Evolutionary conservation across 1,284 basidiomycete species (phyloP).

Genomic region (Rhodotorula sp.): DNA sequence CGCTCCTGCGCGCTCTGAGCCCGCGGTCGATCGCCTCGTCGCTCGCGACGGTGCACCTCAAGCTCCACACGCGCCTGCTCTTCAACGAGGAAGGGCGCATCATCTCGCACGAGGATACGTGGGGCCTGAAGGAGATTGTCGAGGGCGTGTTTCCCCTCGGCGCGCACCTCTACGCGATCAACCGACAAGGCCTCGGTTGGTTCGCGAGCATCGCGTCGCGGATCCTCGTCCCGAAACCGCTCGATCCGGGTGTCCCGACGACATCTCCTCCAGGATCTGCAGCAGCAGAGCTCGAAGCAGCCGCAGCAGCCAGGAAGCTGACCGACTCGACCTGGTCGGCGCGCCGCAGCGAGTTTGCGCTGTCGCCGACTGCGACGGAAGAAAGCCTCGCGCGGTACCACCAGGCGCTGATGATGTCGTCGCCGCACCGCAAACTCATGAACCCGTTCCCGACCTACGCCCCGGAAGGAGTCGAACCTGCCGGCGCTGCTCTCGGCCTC

Average conservation of each 20-base stretch:
- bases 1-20: conserved; percentile 18
- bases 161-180: conserved; percentile 30
- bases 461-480: neutral
- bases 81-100: conserved; percentile 39
- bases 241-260: neutral
- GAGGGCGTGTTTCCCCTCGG: conserved; percentile 39
- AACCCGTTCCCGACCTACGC: neutral
- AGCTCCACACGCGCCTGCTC: conserved; percentile 34
- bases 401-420: conserved; percentile 3
- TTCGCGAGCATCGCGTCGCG: conserved; percentile 23
- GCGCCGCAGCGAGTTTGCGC: neutral
- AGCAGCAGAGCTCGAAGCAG: too few relatives aligned
- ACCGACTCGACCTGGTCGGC: too few relatives aligned
- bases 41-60: conserved; percentile 35
- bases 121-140: conserved; percentile 38
- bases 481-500: conserved; percentile 1
- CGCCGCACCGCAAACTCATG: neutral
- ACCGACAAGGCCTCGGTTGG: conserved; percentile 27
- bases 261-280: too few relatives aligned
- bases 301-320: too few relatives aligned
- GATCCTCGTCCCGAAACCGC: conserved; percentile 14
- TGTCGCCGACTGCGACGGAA: neutral
- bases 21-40: conserved; percentile 24
- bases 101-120: conserved; percentile 36
- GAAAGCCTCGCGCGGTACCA: conserved; percentile 1